phyloP scores from a whole-genome alignment of 352 stramenopile genomes.

The Phytophthora cactorum region DNA sequence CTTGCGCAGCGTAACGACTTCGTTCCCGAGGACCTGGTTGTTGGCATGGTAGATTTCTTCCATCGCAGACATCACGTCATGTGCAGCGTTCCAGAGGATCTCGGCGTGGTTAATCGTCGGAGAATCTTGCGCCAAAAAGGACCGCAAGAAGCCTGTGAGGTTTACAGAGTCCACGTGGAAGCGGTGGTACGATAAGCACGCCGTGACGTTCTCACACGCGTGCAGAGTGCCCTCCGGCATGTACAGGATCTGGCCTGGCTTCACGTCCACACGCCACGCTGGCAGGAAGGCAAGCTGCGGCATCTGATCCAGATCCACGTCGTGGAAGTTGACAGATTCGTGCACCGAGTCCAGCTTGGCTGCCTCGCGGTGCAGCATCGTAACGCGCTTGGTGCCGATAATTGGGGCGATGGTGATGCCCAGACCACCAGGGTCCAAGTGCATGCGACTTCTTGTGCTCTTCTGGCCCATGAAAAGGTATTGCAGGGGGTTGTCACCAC shows the following conservation, averaged over 20 bases:
- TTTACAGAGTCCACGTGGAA: constrained; percentile 95
- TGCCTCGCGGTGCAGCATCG: constrained; percentile 73
- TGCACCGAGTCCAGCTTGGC: constrained; percentile 89
- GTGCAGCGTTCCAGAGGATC: constrained; percentile 93
- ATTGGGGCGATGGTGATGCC: constrained; percentile 95
- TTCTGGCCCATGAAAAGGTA: constrained; percentile 96
- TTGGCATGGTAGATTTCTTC: constrained; percentile 79
- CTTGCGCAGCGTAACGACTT: constrained; percentile 58
- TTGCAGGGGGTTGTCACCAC: constrained; percentile 91
- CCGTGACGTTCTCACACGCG: constrained; percentile 92
- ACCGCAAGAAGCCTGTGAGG: constrained; percentile 88
- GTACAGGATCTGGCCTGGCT: constrained; percentile 93
- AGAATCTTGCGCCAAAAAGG: constrained; percentile 91
- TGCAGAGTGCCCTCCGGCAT: constrained; percentile 95
- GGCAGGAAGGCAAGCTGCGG: constrained; percentile 90
- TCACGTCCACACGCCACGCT: constrained; percentile 87
- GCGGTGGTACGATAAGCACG: constrained; percentile 93
- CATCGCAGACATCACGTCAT: constrained; percentile 89
- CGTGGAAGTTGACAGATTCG: constrained; percentile 81
- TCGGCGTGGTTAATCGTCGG: constrained; percentile 91
- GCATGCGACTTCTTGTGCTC: constrained; percentile 90
- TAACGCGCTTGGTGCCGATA: constrained; percentile 81
- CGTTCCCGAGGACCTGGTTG: constrained; percentile 46
- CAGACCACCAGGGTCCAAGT: constrained; percentile 91
- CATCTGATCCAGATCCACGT: constrained; percentile 84